A percentile compares a stretch with the other conserved stretches of the same genome.
phyloP scores from a whole-genome alignment of 208 protist genomes.

The Blastocrithidia nonstop region DNA sequence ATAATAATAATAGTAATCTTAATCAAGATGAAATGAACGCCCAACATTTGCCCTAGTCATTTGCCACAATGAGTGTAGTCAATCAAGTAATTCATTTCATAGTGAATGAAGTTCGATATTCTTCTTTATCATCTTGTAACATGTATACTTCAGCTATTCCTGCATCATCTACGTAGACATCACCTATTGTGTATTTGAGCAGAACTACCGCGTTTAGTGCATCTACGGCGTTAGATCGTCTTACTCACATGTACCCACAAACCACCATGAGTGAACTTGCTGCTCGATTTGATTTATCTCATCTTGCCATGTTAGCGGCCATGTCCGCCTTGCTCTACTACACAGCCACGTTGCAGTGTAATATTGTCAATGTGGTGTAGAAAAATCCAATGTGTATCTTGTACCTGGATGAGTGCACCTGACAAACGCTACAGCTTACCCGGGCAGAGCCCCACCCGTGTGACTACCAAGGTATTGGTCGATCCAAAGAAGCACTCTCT shows the following conservation, averaged over 20 bases:
- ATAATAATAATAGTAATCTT: too few species aligned
- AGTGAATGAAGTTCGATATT: too few species aligned
- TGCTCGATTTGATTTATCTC: conserved; percentile 23
- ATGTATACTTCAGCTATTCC: too few species aligned
- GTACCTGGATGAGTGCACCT: conserved; percentile 33
- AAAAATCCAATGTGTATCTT: conserved; percentile 25
- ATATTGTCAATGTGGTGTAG: conserved; percentile 62
- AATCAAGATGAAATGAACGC: too few species aligned
- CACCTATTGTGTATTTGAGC: conserved; percentile 14
- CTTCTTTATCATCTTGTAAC: too few species aligned
- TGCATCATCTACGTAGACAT: conserved; percentile 3
- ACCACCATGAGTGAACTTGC: conserved; percentile 13
- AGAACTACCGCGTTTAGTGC: conserved; percentile 17
- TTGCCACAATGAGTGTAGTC: too few species aligned
- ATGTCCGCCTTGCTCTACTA: conserved; percentile 57
- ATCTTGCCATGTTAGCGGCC: conserved; percentile 50
- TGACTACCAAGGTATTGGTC: conserved; percentile 48
- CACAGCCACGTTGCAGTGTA: conserved; percentile 14
- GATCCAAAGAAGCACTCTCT: conserved; percentile 68
- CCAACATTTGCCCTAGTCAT: too few species aligned
- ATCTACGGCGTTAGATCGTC: conserved; percentile 16
- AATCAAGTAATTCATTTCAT: too few species aligned
- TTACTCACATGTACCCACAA: conserved; percentile 32
- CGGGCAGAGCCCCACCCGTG: conserved; percentile 65
- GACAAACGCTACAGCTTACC: conserved; percentile 44